Percentiles rank a stretch among this genome's conserved stretches.
phyloP scores from a whole-genome alignment of 306 rosid genomes.

The Cicer judaicum region DNA sequence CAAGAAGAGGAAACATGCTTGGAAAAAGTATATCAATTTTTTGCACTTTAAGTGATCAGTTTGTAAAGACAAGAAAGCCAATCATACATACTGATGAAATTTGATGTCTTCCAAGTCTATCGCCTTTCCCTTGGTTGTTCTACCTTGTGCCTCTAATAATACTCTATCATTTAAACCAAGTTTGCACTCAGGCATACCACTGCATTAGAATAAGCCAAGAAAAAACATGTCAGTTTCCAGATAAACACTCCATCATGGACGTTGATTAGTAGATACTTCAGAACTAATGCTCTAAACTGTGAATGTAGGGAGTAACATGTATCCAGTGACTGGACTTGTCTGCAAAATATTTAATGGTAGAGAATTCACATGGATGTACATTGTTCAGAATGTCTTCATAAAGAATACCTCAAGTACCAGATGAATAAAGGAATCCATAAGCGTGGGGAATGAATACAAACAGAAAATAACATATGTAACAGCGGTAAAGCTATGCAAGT shows the following conservation, averaged over 20 bases:
- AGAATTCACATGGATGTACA: conserved; percentile 3
- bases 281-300: conserved; percentile 14
- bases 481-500: too few relatives aligned
- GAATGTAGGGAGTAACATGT: conserved; percentile 20
- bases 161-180: conserved; percentile 96
- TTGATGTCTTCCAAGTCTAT: conserved; percentile 98
- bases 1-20: conserved; percentile 22
- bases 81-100: conserved; percentile 89
- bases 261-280: conserved; percentile 30
- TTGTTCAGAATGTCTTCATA: conserved; percentile 29
- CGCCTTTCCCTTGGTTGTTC: conserved; percentile 84
- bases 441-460: conserved; percentile 17
- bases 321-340: conserved; percentile 26
- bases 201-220: conserved; percentile 55
- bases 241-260: conserved; percentile 35
- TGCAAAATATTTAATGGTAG: conserved; percentile 16
- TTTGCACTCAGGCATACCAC: conserved; percentile 99
- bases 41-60: conserved; percentile 19
- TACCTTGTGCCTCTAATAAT: conserved; percentile 81
- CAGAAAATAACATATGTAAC: background rate
- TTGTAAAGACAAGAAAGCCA: conserved; percentile 42
- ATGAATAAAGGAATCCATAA: conserved; percentile 11
- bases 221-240: conserved; percentile 32
- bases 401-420: conserved; percentile 11
- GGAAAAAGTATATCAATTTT: conserved; percentile 29